Evolutionary conservation across 2,329 filamentous ascomycete species (phyloP).

Genomic region (Cryphonectria nitschkei): DNA sequence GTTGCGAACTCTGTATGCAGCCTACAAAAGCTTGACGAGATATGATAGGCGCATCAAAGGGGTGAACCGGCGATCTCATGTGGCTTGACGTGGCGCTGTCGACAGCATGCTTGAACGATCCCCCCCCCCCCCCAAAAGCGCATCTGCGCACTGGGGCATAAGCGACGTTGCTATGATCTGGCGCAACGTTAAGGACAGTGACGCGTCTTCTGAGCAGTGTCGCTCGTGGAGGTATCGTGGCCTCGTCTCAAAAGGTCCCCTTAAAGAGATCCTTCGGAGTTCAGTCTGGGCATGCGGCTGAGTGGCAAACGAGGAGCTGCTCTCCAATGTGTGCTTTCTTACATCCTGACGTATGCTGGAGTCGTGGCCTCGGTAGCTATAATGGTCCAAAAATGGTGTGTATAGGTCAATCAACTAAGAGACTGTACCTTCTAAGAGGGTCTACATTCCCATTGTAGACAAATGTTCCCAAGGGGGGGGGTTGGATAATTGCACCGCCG

Average conservation of each 20-base stretch:
- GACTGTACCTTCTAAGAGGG: not conserved
- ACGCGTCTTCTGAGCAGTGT: slow-evolving; percentile 1
- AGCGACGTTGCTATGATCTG: not conserved
- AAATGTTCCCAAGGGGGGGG: not conserved
- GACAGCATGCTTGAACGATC: not conserved
- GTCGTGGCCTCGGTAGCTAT: slow-evolving; percentile 7
- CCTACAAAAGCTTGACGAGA: not conserved
- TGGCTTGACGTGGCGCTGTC: slow-evolving; percentile 11
- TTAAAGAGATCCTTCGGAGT: not conserved
- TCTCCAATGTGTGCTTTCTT: not conserved
- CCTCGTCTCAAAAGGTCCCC: not conserved
- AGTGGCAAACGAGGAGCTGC: not conserved
- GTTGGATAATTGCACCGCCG: not conserved
- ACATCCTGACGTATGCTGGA: not conserved
- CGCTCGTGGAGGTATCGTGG: not conserved
- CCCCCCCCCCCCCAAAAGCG: not conserved
- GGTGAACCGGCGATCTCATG: not conserved
- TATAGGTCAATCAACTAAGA: not conserved
- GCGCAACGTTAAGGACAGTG: slow-evolving; percentile 9
- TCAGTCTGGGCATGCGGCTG: slow-evolving; percentile 1
- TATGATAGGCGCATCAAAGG: not conserved
- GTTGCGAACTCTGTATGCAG: not conserved
- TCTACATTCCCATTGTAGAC: not conserved
- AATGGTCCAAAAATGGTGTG: not conserved
- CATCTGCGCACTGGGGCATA: slow-evolving; percentile 6